Percentiles rank a stretch among this genome's conserved stretches.
These are phyloP conservation scores for Linderniella brevidens DNA, from an alignment of 257 asterid species.

Conservation along the genomic window DNA sequence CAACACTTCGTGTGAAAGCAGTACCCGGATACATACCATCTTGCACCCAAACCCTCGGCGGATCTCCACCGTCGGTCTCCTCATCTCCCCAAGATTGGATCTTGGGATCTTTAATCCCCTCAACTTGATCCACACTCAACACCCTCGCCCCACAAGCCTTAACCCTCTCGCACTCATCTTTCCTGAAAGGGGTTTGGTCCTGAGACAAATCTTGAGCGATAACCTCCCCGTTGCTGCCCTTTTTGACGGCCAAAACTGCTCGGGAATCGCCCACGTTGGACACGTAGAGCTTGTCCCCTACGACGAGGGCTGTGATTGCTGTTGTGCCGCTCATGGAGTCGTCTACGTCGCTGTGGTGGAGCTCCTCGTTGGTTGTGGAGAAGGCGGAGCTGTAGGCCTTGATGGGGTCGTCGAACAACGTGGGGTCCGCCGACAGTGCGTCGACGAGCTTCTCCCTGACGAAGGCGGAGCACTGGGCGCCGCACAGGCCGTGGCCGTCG, in stretches of 20 bases:
- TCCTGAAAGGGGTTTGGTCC: slow-evolving; percentile 85
- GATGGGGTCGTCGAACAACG: slow-evolving; percentile 48
- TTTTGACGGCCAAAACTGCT: slow-evolving; percentile 68
- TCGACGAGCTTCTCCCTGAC: slow-evolving; percentile 63
- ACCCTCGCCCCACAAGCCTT: slow-evolving; percentile 94
- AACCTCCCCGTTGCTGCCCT: slow-evolving; percentile 27
- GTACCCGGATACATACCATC: slow-evolving; percentile 99
- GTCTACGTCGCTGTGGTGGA: slow-evolving; percentile 60
- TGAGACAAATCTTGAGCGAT: slow-evolving; percentile 75
- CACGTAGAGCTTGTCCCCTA: slow-evolving; percentile 61
- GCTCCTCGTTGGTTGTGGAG: slow-evolving; percentile 58
- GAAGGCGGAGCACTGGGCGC: slow-evolving; percentile 85
- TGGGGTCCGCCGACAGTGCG: slow-evolving; percentile 59
- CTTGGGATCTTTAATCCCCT: slow-evolving; percentile 70
- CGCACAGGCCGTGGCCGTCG: slow-evolving; percentile 92
- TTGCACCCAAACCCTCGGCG: slow-evolving; percentile 93
- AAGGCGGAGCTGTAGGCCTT: slow-evolving; percentile 72
- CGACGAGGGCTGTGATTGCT: slow-evolving; percentile 61
- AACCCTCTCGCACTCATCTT: slow-evolving; percentile 76
- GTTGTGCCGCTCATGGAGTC: slow-evolving; percentile 99
- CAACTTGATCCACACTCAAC: slow-evolving; percentile 91
- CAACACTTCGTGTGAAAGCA: slow-evolving; percentile 90
- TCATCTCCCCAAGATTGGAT: slow-evolving; percentile 90
- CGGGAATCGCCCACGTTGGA: slow-evolving; percentile 90
- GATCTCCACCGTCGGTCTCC: slow-evolving; percentile 95